Base-by-base conservation (phyloP, 2,329 filamentous ascomycete species). In the Acrocalymma vagum region DNA sequence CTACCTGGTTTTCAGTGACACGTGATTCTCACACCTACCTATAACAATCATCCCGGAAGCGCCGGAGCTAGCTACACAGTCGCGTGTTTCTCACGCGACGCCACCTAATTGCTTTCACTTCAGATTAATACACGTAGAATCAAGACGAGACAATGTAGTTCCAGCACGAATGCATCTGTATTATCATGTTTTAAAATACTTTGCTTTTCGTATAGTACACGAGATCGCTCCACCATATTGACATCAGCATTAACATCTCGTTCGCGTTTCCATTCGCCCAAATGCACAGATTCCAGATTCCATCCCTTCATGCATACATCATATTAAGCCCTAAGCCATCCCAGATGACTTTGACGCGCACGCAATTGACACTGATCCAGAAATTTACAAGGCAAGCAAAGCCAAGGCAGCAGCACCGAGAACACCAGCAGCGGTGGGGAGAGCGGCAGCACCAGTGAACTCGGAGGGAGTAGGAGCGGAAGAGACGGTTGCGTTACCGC, bases 391-490 rank as follows among this genome's bases (percentile, higher is more conserved):
- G 41, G 60, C 65, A 27, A 69, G 44, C 48, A 69, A 46, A 39
- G 65, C 66, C 39, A 69, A 36, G 20, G 62, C 64, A 32, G 64
- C 66, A 40, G 63, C 65, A 46, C 63, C 66, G 28, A 69, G 34
- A 22, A 68, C 39, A 41, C 63, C 66, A 21, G 52, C 62, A 32
- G 63, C 66, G 29, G 62, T 67, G 14, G 59, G 53, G 34, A 57
- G 60, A 13, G 63, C 47, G 34, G 65, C 67, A 40, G 50, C 67
- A 50, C 65, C 65, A 21, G 66, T 61, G 58, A 67, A 71, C 45
- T 62, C 25, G 6, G 60, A 51, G 11, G 44, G 8, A 15, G 55
- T 47, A 10, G 11, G 48, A 42, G 45, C 31, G 25, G 37, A 29
- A 11, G 57, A 42, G 13, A 38, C 27, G 30, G 25, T 17, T 9